Percentiles rank a stretch among this genome's conserved stretches.
phyloP scores from a whole-genome alignment of 1,139 yeast genomes.

The Blastobotrys buckinghamii region DNA sequence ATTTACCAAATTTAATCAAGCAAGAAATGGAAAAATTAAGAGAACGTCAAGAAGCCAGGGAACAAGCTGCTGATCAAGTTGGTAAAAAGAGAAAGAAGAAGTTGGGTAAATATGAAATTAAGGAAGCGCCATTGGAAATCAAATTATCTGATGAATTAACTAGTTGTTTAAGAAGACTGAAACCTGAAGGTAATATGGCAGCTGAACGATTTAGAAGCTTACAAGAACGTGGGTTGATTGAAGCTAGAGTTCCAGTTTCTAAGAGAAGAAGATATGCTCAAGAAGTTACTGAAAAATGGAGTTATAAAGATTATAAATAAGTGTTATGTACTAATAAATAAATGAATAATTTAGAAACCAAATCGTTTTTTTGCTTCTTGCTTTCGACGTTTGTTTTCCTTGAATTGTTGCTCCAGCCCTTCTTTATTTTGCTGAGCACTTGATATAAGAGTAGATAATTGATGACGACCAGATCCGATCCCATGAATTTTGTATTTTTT shows the following conservation, averaged over 20 bases:
- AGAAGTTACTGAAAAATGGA: slow-evolving; percentile 85
- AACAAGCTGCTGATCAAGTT: slow-evolving; percentile 26
- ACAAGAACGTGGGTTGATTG: slow-evolving; percentile 82
- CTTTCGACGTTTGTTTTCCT: slow-evolving; percentile 20
- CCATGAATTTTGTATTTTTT: slow-evolving; percentile 11
- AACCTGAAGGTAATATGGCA: slow-evolving; percentile 85
- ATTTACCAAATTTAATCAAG: slow-evolving; percentile 30
- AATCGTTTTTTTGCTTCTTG: slow-evolving; percentile 26
- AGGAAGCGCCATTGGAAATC: slow-evolving; percentile 69
- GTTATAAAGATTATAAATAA: slow-evolving; percentile 63
- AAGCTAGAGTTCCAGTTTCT: slow-evolving; percentile 68
- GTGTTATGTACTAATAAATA: not conserved
- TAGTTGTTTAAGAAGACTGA: slow-evolving; percentile 74
- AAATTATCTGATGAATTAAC: slow-evolving; percentile 85
- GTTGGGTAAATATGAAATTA: slow-evolving; percentile 47
- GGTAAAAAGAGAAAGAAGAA: slow-evolving; percentile 29
- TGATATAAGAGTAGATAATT: slow-evolving; percentile 26
- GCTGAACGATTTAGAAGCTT: slow-evolving; percentile 76
- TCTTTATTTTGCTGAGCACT: slow-evolving; percentile 29
- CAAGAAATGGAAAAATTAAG: slow-evolving; percentile 21
- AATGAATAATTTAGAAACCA: slow-evolving; percentile 21
- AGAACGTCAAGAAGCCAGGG: slow-evolving; percentile 17
- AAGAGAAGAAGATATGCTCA: slow-evolving; percentile 60
- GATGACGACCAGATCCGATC: slow-evolving; percentile 29
- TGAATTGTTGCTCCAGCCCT: slow-evolving; percentile 27